Conservation (phyloP, 2,329 filamentous ascomycete species). For the Alternaria sp. region DNA sequence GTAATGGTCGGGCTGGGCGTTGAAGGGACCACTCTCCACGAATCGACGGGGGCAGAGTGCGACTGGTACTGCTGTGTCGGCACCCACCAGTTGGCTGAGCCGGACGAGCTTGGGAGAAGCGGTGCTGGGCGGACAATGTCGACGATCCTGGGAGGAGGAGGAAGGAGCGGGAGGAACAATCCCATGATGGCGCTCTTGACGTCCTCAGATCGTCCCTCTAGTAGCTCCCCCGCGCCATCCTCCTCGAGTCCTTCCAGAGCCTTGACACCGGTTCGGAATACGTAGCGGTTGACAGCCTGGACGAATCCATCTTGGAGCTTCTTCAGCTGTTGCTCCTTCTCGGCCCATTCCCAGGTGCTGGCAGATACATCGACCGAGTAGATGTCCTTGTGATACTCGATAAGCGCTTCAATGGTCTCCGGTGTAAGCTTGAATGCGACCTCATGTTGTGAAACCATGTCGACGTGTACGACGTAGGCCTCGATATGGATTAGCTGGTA, state of each 20-base stretch:
- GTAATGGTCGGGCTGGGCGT: constrained; percentile 77
- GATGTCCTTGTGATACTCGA: constrained; percentile 96
- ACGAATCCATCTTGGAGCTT: constrained; percentile 97
- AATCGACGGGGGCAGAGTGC: constrained; percentile 76
- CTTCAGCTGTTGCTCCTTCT: constrained; percentile 96
- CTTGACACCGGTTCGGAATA: constrained; percentile 86
- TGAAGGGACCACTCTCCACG: constrained; percentile 90
- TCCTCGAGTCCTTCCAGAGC: constrained; percentile 96
- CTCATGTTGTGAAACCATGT: constrained; percentile 97
- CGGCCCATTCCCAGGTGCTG: constrained; percentile 91
- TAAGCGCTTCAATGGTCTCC: constrained; percentile 90
- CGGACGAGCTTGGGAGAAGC: constrained; percentile 82
- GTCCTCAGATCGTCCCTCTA: constrained; percentile 89
- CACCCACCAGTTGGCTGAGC: constrained; percentile 80
- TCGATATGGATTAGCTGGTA: constrained; percentile 93
- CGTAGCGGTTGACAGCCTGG: constrained; percentile 96
- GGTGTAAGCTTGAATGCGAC: constrained; percentile 97
- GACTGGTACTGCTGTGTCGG: constrained; percentile 66
- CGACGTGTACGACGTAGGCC: constrained; percentile 97
- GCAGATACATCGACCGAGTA: constrained; percentile 91
- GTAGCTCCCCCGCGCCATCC: constrained; percentile 91
- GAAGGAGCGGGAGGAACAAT: constrained; percentile 83
- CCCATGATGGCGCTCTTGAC: constrained; percentile 87
- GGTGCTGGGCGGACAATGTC: constrained; percentile 88
- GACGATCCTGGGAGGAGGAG: constrained; percentile 86